phyloP scores from a whole-genome alignment of 140 eudicot species.

The Bidens hawaiensis region DNA sequence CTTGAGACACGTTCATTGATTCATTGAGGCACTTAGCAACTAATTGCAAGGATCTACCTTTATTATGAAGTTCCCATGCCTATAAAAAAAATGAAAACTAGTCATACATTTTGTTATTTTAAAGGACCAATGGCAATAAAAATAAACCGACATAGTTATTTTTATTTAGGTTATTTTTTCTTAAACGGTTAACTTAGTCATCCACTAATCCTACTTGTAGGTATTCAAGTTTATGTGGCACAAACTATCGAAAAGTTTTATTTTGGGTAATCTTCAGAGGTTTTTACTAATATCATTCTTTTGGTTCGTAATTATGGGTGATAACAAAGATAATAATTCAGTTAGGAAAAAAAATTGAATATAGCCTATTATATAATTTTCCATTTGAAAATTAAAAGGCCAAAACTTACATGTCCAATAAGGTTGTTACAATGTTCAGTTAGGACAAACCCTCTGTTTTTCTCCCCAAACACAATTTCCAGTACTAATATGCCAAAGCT shows the following conservation, averaged over 20 bases:
- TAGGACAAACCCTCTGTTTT: conserved; percentile 30
- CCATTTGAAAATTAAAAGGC: background rate
- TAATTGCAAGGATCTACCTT: background rate
- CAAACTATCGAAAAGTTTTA: too few relatives aligned
- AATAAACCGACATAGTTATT: background rate
- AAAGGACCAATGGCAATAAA: background rate
- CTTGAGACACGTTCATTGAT: background rate
- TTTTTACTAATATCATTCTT: too few relatives aligned
- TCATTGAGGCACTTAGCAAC: background rate
- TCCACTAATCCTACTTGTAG: too few relatives aligned
- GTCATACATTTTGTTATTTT: background rate
- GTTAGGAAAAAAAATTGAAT: too few relatives aligned
- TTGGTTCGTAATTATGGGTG: too few relatives aligned
- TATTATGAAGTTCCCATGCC: background rate
- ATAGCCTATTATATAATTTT: background rate
- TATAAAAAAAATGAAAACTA: too few relatives aligned
- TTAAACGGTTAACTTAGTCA: too few relatives aligned
- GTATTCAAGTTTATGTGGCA: too few relatives aligned
- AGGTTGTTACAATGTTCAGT: conserved; percentile 34
- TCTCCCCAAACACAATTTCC: background rate
- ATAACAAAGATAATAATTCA: too few relatives aligned
- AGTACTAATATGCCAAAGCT: background rate
- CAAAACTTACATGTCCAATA: conserved; percentile 32
- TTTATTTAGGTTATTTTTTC: background rate
- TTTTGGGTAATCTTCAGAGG: too few relatives aligned